These are phyloP conservation scores for Wallemia mellicola DNA, from an alignment of 1,284 basidiomycete species.

Conservation along the genomic window DNA sequence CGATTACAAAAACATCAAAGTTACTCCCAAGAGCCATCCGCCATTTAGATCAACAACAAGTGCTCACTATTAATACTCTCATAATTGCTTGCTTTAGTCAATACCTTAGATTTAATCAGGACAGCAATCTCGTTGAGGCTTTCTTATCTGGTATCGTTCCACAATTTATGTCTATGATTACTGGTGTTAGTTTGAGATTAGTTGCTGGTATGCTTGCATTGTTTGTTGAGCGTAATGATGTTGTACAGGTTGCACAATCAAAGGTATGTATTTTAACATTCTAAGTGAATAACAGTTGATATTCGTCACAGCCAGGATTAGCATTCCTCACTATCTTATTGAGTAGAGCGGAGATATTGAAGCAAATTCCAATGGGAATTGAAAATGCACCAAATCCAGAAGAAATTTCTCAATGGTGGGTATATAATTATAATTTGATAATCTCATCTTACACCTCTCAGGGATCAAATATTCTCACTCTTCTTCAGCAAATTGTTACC, in stretches of 20 bases:
- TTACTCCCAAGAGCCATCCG: conserved; percentile 65
- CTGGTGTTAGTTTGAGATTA: conserved; percentile 42
- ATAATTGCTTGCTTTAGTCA: conserved; percentile 80
- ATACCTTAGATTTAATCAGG: conserved; percentile 57
- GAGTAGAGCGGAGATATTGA: conserved; percentile 67
- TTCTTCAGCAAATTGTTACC: conserved; percentile 49
- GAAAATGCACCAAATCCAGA: conserved; percentile 4
- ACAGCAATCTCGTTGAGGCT: conserved; percentile 37
- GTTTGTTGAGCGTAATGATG: conserved; percentile 49
- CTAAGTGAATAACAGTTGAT: too few species aligned
- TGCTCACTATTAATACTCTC: conserved; percentile 63
- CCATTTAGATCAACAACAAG: conserved; percentile 48
- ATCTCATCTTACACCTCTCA: neutral
- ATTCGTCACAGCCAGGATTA: conserved; percentile 47
- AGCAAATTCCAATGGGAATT: conserved; percentile 30
- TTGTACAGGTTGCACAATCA: conserved; percentile 36
- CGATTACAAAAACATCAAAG: conserved; percentile 71
- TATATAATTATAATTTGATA: neutral
- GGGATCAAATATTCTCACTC: conserved; percentile 44
- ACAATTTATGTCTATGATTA: conserved; percentile 51
- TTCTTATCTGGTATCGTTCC: conserved; percentile 67
- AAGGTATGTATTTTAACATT: conserved; percentile 24
- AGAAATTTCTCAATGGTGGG: conserved; percentile 1
- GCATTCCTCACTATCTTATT: conserved; percentile 75
- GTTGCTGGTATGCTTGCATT: conserved; percentile 65